Base-by-base conservation (phyloP, 2,329 filamentous ascomycete species). In the Aspergillus arachidicola region DNA sequence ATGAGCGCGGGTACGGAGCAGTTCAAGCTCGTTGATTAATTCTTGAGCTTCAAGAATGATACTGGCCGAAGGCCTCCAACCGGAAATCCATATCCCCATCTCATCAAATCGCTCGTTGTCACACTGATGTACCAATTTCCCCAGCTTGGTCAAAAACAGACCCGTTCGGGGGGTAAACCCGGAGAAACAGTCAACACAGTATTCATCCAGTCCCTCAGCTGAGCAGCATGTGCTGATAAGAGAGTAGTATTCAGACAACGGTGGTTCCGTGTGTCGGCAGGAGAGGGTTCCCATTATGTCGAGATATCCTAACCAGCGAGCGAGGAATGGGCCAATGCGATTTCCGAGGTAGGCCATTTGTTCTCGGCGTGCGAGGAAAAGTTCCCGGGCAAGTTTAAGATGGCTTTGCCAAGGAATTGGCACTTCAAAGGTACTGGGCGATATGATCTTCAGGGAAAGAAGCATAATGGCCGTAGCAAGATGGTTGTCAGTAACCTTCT, bases 391-490 rank as follows among this genome's bases (percentile, higher is more conserved):
- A 59, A 93, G 86, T 61, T 87, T 87, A 1, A 96, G 84, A 75
- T 96, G 92, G 58, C 85, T 86, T 73, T 93, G 91, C 92, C 92
- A 96, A 1, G 91, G 85, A 59, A 94, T 91, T 0, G 87, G 84
- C n/a, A 92, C 89, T 59, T 91, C 91, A 72, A 95, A 94, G 0
- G 91, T 90, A 61, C 89, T 90, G 0, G 92, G 92, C 0, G 90
- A 93, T 57, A 95, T 89, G 61, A 95, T 94, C 72, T 95, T 91
- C 23, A 95, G 82, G 1, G 91, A 94, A 0, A 91, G 87, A 53
- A 96, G 85, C 90, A 95, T 93, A 66, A 96, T 93, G 9, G 92
- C 90, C 0, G 91, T 92, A 0, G 92, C 91, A 3, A 96, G 82
- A 60, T 90, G 91, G 19, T 87, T 86, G 68, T 93, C 89, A 0